Base-by-base conservation (phyloP, 306 rosid species). In the Nissolia schottii region DNA sequence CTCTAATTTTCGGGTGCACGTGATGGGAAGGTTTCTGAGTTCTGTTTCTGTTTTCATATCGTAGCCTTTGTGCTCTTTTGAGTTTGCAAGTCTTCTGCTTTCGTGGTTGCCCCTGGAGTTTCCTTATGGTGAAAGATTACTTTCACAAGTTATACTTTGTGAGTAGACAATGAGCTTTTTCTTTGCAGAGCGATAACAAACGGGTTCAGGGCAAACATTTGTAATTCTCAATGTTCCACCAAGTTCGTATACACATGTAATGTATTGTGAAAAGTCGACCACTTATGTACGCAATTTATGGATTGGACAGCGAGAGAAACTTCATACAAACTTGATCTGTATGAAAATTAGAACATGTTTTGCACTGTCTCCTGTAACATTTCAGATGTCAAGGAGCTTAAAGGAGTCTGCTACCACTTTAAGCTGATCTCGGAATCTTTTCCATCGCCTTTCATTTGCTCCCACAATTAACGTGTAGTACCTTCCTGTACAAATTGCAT, bases 351-450 rank as follows among this genome's bases (percentile, higher is more conserved):
- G 53, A 35, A 40, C 23, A 32, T 45, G 54, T 67, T 40, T 46
- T 10, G 24, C 38, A 51, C 25, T 14, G 22, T 59, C n/a, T n/a
- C 32, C 12, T 13, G 2, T 56, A 27, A 43, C 40, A 67, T 45
- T 29, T 91, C 77, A 91, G 20, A 91, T 87, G 84, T 94, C 96
- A 19, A 94, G 71, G 68, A 94, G 76, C 65, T 84, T 87, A 79
- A 94, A 94, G 35, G 99, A 94, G 74, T 94, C 97, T 3, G 99
- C 99, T 0, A 91, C 97, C 72, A 89, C 96, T 88, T 89, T 87
- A 35, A 91, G 96, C 85, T 85, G 68, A 59, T 87, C 79, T 27
- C 97, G 78, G 27, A 76, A 62, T 79, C 97, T 89, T 79, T 55
- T 94, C 98, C 98, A 94, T 37, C 97, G 84, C 80, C 97, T 91